phyloP scores from a whole-genome alignment of 805 yeast species.

The Suhomyces faveliae region DNA sequence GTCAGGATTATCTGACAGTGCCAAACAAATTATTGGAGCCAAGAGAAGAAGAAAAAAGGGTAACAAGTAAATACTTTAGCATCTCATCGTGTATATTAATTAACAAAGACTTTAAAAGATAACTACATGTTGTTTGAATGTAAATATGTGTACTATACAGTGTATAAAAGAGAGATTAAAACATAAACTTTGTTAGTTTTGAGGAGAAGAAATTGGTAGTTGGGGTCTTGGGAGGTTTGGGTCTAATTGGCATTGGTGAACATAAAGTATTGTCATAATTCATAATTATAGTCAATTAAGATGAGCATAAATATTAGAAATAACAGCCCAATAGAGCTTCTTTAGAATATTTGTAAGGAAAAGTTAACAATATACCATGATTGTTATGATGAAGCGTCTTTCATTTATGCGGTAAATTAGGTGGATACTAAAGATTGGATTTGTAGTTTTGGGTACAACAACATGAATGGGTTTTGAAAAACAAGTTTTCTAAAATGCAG shows the following conservation, averaged over 20 bases:
- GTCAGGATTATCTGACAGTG: conserved; percentile 50
- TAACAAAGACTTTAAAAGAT: background rate
- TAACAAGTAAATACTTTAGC: conserved; percentile 21
- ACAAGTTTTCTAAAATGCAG: conserved; percentile 1
- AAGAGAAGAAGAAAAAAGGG: conserved; percentile 66
- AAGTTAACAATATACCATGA: background rate
- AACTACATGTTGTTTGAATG: background rate
- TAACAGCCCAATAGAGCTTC: background rate
- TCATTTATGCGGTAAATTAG: background rate
- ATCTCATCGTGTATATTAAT: background rate
- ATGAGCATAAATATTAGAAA: background rate
- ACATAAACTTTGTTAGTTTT: conserved; percentile 2
- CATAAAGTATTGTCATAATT: conserved; percentile 13
- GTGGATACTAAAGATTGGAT: background rate
- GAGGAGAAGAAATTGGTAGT: background rate
- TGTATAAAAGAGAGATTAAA: conserved; percentile 6
- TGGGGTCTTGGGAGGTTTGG: conserved; percentile 2
- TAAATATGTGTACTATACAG: conserved; percentile 4
- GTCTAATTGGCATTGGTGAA: background rate
- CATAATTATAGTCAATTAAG: conserved; percentile 13
- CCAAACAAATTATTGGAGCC: conserved; percentile 62
- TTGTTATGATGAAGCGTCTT: background rate
- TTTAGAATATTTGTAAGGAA: background rate
- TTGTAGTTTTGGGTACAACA: background rate
- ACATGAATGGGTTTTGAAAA: conserved; percentile 1